Evolutionary conservation across 2,329 filamentous ascomycete species (phyloP).

Genomic region (Stagonosporopsis rhizophila): DNA sequence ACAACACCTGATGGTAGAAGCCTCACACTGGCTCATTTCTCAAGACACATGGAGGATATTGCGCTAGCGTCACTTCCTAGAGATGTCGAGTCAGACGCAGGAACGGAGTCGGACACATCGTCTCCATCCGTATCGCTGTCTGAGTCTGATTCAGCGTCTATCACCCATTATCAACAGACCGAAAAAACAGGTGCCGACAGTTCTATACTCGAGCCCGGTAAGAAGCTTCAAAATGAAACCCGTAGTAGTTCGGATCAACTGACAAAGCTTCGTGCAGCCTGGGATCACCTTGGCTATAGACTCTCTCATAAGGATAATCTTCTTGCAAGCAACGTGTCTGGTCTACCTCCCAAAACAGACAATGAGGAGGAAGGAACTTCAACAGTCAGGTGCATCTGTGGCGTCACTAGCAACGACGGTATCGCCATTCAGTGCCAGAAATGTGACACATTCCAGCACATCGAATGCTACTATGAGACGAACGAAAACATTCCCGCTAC

Average conservation of each 20-base stretch:
- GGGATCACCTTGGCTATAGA: not conserved
- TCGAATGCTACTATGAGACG: constrained; percentile 91
- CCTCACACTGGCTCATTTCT: constrained; percentile 25
- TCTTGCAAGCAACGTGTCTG: no score
- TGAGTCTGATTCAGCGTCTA: no score
- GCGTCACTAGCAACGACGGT: constrained; percentile 92
- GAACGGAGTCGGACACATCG: constrained; percentile 17
- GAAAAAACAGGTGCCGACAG: no score
- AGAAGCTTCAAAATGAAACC: no score
- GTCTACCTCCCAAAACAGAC: no score
- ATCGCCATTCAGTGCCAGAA: constrained; percentile 95
- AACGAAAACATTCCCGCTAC: constrained; percentile 72
- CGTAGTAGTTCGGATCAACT: no score
- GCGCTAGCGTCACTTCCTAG: constrained; percentile 27
- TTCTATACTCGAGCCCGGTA: no score
- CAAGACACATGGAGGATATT: constrained; percentile 37
- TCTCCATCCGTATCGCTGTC: not conserved
- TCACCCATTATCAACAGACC: no score
- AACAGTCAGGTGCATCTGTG: constrained; percentile 97
- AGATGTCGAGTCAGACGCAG: constrained; percentile 25
- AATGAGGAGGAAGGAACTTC: constrained; percentile 77
- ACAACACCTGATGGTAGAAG: constrained; percentile 22
- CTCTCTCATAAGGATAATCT: no score
- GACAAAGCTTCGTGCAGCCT: not conserved
- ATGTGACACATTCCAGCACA: constrained; percentile 98